Conservation (phyloP, 345 rosid genomes). For the Syzygium jambos region DNA sequence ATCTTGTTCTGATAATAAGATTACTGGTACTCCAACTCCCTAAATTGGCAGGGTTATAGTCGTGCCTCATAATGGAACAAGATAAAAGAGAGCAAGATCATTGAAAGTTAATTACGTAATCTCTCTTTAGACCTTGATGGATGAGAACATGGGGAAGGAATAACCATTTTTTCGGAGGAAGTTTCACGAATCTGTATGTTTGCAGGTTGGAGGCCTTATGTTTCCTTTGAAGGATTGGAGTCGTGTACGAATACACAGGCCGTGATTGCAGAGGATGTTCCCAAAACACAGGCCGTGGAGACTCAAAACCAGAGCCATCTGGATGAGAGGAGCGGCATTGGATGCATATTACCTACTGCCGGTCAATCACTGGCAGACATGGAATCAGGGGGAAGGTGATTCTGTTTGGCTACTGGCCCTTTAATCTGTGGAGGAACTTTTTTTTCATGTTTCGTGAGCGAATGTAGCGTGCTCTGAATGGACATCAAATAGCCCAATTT, state of each 20-base stretch:
- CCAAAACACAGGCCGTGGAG: not conserved
- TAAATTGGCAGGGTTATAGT: not conserved
- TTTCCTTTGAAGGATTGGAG: not conserved
- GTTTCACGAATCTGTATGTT: not conserved
- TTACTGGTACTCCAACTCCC: not conserved
- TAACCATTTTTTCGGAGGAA: not conserved
- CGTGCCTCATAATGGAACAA: not conserved
- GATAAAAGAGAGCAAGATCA: not conserved
- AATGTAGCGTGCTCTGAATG: not conserved
- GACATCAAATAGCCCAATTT: not conserved
- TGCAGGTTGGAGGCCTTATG: not conserved
- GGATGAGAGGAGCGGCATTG: not conserved
- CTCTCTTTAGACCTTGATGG: not conserved
- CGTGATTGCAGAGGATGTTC: not conserved
- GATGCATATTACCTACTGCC: not conserved
- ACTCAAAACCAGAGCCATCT: not conserved
- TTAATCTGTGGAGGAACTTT: not conserved
- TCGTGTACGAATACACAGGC: not conserved
- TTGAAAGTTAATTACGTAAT: not conserved
- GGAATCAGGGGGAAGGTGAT: constrained; percentile 38
- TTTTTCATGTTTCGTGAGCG: not conserved
- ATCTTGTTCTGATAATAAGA: not conserved
- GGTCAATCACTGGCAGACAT: constrained; percentile 9
- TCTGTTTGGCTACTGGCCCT: not conserved
- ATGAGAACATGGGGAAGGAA: not conserved